Conservation (phyloP, 306 rosid species). For the Vigna unguiculata region DNA sequence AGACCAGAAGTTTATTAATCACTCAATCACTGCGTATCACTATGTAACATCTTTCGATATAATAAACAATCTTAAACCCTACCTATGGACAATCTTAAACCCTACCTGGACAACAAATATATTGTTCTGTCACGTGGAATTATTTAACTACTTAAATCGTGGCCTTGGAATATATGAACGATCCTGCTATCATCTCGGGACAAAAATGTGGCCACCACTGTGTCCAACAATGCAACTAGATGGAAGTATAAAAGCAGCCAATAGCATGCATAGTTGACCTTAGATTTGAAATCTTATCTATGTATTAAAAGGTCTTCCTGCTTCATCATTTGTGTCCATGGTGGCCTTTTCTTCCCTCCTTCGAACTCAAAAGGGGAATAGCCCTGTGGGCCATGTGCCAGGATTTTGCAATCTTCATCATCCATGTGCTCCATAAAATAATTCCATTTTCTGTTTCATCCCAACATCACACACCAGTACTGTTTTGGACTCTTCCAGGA, state of each 20-base stretch:
- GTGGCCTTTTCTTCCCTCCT: constrained; percentile 11
- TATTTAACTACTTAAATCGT: not conserved
- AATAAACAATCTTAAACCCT: too few species aligned
- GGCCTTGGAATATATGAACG: constrained; percentile 6
- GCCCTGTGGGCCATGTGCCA: constrained; percentile 43
- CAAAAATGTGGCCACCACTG: not conserved
- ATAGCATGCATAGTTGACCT: constrained; percentile 41
- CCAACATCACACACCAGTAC: not conserved
- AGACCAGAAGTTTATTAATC: too few species aligned
- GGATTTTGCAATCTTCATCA: constrained; percentile 47
- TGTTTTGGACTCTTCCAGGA: constrained; percentile 21
- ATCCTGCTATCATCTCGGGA: not conserved
- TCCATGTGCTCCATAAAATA: constrained; percentile 35
- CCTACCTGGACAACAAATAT: too few species aligned
- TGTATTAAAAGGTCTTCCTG: constrained; percentile 20
- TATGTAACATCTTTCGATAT: too few species aligned
- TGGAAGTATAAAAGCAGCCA: constrained; percentile 30
- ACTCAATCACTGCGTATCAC: too few species aligned
- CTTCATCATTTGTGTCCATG: constrained; percentile 39
- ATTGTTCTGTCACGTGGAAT: not conserved
- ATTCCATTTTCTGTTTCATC: constrained; percentile 22
- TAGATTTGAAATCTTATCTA: constrained; percentile 32
- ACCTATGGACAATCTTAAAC: too few species aligned
- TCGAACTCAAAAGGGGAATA: not conserved
- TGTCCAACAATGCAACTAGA: not conserved